Evolutionary conservation across 2,329 filamentous ascomycete species (phyloP).

Genomic region (Mycosphaerella arachidis): DNA sequence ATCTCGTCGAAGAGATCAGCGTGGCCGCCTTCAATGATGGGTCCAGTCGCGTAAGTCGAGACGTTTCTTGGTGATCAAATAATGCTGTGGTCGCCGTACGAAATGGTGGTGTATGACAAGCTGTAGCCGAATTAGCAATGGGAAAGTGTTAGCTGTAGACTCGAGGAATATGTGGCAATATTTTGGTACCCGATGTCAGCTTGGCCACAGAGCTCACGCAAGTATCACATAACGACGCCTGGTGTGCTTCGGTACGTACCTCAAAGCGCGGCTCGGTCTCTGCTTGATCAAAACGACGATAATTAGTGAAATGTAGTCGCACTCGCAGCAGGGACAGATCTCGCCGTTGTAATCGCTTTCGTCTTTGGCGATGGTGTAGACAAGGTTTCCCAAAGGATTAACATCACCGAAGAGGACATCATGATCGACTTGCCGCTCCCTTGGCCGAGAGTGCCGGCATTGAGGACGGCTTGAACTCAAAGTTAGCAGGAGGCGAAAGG

Average conservation of each 20-base stretch:
- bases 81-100: background rate
- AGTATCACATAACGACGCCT: too few species aligned
- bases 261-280: constrained; percentile 38
- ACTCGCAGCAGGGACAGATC: background rate
- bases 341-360: constrained; percentile 21
- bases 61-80: constrained; percentile 32
- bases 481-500: too few species aligned
- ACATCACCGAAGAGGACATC: constrained; percentile 26
- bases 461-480: too few species aligned
- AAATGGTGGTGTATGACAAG: constrained; percentile 40
- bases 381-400: constrained; percentile 26
- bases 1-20: constrained; percentile 60
- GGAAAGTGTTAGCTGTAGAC: too few species aligned
- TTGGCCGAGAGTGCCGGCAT: constrained; percentile 15
- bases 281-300: constrained; percentile 37
- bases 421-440: constrained; percentile 23
- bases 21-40: constrained; percentile 52
- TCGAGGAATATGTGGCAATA: too few species aligned
- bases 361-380: constrained; percentile 27
- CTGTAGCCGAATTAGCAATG: constrained; percentile 45
- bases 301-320: constrained; percentile 38
- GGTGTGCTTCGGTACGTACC: too few species aligned
- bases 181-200: too few species aligned
- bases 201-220: too few species aligned
- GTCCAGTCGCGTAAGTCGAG: constrained; percentile 53